Evolutionary conservation across 371 early-diverging fungal genomes (phyloP), one percentile per base, ranked within the genome.

Genomic region (Mucor lusitanicus): DNA sequence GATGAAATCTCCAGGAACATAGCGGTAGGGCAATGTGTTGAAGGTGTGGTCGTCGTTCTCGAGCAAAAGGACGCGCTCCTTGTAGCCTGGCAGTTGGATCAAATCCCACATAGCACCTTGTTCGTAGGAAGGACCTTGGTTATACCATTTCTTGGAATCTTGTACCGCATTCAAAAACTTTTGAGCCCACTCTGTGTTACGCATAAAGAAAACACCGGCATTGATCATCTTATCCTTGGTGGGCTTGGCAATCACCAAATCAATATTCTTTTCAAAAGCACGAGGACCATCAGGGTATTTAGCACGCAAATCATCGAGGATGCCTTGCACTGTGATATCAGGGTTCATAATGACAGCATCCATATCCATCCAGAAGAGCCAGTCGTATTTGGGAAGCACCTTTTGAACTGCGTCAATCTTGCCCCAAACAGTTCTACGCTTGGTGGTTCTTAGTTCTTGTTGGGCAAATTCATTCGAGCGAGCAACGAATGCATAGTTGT

Each of bases 311-410:
- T 72, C 67, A 57, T 85, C 76, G 0, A 85, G 65, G 27, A 72
- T 61, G 28, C 55, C 58, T 46, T 72, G 72, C 6, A 72, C 62
- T 6, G 84, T 78, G 28, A 67, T 67, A 27, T 79, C 70, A 19
- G 75, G 63, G 71, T 89, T 77, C 65, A 83, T 79, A 21, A 89
- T 78, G 15, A 89, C 82, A 6, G 88, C 86, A 65, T 89, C 88
- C 87, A 88, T 88, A 68, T 89, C 90, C 73, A 86, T 71, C 90
- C 90, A 89, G 32, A 89, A 81, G 9, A 89, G 53, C 90, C 90
- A 89, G 30, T 89, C 86, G 63, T 89, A 89, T 40, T 85, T 81
- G 4, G 88, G 90, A 15, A 89, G 59, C 9, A 79, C 73, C 63
- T 88, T 89, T 71, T 89, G 85, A 12, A 89, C 76, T 11, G 76